phyloP scores from a whole-genome alignment of 768 basidiomycete genomes.

The Hygrophorus russula region DNA sequence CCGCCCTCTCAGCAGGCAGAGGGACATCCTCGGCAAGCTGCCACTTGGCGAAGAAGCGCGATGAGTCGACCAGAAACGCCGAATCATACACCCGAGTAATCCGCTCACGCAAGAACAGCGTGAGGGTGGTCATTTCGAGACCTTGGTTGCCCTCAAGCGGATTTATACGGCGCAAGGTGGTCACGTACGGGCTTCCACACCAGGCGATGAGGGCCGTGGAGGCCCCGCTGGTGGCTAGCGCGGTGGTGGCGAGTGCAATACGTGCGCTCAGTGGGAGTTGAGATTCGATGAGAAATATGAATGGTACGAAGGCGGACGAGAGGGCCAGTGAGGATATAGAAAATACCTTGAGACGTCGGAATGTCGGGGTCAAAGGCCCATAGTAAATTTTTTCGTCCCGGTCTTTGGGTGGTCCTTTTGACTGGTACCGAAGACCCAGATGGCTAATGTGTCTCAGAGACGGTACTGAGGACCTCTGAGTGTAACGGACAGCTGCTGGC shows the following conservation, averaged over 20 bases:
- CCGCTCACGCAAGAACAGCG: slow-evolving; percentile 44
- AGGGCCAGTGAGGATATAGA: slow-evolving; percentile 69
- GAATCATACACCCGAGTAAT: slow-evolving; percentile 69
- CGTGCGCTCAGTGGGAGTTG: slow-evolving; percentile 62
- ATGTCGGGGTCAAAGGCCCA: slow-evolving; percentile 64
- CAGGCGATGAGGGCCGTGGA: slow-evolving; percentile 66
- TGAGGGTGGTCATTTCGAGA: slow-evolving; percentile 61
- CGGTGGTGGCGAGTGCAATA: slow-evolving; percentile 53
- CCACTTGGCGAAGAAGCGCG: slow-evolving; percentile 71
- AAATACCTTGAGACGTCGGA: slow-evolving; percentile 72
- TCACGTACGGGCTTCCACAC: slow-evolving; percentile 70
- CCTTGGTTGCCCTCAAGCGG: slow-evolving; percentile 36
- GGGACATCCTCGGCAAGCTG: slow-evolving; percentile 30
- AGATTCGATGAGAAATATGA: slow-evolving; percentile 76
- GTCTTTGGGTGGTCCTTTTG: background rate
- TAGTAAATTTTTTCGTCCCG: slow-evolving; percentile 30
- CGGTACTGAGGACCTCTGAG: too few species aligned
- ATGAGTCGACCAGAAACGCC: slow-evolving; percentile 54
- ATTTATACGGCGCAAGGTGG: slow-evolving; percentile 40
- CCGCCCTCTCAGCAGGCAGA: slow-evolving; percentile 28
- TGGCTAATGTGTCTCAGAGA: too few species aligned
- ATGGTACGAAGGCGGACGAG: slow-evolving; percentile 58
- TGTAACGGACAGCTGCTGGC: too few species aligned
- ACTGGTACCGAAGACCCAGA: too few species aligned
- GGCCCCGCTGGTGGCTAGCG: slow-evolving; percentile 58